phyloP scores from a whole-genome alignment of 805 yeast genomes.

The Yamadazyma akitaensis region DNA sequence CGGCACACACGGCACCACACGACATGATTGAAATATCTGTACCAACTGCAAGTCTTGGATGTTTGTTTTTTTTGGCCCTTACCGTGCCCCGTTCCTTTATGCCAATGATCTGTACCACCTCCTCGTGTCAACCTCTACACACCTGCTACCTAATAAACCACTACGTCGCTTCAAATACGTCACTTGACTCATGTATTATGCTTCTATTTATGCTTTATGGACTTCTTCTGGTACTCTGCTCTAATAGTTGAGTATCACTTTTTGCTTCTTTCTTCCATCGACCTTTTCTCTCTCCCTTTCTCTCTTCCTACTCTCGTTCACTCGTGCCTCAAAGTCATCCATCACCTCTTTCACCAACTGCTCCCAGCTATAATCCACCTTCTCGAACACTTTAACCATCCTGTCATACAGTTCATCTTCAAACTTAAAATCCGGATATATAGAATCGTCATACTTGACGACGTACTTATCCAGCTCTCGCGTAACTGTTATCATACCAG shows the following conservation, averaged over 20 bases:
- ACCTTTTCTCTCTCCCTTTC: not conserved
- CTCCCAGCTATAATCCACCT: not conserved
- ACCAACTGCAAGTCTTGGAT: too few species aligned
- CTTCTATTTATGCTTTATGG: too few species aligned
- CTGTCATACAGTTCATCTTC: not conserved
- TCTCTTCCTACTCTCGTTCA: not conserved
- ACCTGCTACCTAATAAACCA: too few species aligned
- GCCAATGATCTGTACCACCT: too few species aligned
- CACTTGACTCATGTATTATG: too few species aligned
- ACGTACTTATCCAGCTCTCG: not conserved
- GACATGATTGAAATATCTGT: too few species aligned
- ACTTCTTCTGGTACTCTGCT: not conserved
- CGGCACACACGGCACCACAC: too few species aligned
- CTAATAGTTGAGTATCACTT: conserved; percentile 7
- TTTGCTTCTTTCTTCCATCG: not conserved
- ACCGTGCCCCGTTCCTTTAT: too few species aligned
- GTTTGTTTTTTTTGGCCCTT: too few species aligned
- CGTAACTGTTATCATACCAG: not conserved
- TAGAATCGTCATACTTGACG: not conserved
- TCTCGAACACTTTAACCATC: not conserved
- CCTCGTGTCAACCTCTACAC: too few species aligned
- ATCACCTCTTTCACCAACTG: not conserved
- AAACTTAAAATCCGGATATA: not conserved
- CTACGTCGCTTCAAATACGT: too few species aligned
- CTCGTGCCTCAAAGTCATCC: not conserved